Percentiles rank a stretch among this genome's conserved stretches.
Evolutionary conservation across 2,329 filamentous ascomycete species (phyloP).

Genomic region (Raffaelea arxii): DNA sequence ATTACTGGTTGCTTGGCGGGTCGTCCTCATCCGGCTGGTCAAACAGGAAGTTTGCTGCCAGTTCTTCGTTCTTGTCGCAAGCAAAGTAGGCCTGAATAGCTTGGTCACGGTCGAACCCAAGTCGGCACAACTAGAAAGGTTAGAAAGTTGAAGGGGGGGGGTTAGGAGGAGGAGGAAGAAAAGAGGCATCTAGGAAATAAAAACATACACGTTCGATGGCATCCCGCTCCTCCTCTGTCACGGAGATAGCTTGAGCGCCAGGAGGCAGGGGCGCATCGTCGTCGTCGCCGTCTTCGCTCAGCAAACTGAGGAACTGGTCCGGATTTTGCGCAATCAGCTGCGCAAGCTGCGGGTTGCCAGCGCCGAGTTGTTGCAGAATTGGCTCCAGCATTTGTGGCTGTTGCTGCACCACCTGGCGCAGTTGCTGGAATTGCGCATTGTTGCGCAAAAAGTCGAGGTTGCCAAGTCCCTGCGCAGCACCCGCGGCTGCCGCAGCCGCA

Average conservation of each 20-base stretch:
- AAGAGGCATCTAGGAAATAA: neutral
- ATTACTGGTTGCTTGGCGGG: slow-evolving; percentile 21
- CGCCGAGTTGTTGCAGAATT: slow-evolving; percentile 89
- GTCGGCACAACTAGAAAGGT: slow-evolving; percentile 62
- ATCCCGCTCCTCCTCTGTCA: slow-evolving; percentile 93
- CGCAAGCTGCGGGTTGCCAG: slow-evolving; percentile 89
- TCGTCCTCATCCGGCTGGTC: slow-evolving; percentile 88
- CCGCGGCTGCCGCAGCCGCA: slow-evolving; percentile 37
- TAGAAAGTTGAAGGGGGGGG: neutral
- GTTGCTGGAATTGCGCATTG: slow-evolving; percentile 95
- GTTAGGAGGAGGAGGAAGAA: neutral
- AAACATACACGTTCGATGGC: slow-evolving; percentile 80
- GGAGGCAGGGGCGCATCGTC: slow-evolving; percentile 71
- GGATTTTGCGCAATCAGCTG: slow-evolving; percentile 86
- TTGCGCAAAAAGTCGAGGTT: slow-evolving; percentile 90
- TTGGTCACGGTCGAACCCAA: slow-evolving; percentile 86
- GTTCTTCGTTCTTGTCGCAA: slow-evolving; percentile 98
- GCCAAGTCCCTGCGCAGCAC: slow-evolving; percentile 45
- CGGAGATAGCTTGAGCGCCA: slow-evolving; percentile 78
- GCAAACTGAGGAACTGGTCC: slow-evolving; percentile 81
- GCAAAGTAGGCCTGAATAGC: slow-evolving; percentile 98
- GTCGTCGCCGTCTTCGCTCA: slow-evolving; percentile 80
- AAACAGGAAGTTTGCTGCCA: slow-evolving; percentile 96
- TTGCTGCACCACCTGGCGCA: slow-evolving; percentile 93
- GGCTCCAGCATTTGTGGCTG: slow-evolving; percentile 98